Percentiles rank a stretch among this genome's conserved stretches.
Evolutionary conservation across 2,329 filamentous ascomycete species (phyloP).

Genomic region (Colletotrichum sp.): DNA sequence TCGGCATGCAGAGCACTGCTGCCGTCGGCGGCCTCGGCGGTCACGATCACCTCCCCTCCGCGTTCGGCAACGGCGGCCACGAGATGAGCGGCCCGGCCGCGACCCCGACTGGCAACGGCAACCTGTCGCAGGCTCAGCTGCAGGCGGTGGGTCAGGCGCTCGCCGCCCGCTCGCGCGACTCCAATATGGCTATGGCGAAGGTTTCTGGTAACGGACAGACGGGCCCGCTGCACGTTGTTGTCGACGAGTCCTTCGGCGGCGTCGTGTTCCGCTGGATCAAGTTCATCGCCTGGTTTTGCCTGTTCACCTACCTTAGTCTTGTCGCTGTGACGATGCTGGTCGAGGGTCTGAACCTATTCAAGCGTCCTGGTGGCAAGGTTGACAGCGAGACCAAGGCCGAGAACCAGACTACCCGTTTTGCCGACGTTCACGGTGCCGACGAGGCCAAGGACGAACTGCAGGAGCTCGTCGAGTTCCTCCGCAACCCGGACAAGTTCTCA

Average conservation of each 20-base stretch:
- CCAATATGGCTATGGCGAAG: slow-evolving; percentile 63
- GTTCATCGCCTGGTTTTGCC: slow-evolving; percentile 79
- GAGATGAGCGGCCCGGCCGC: slow-evolving; percentile 24
- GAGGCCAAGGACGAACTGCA: slow-evolving; percentile 98
- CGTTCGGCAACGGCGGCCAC: slow-evolving; percentile 26
- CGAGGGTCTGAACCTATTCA: slow-evolving; percentile 79
- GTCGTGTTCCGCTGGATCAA: slow-evolving; percentile 91
- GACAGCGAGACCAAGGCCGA: slow-evolving; percentile 90
- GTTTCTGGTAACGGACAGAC: slow-evolving; percentile 69
- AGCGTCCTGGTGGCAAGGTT: slow-evolving; percentile 76
- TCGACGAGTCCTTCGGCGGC: slow-evolving; percentile 85
- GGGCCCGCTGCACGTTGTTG: slow-evolving; percentile 91
- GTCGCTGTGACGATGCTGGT: slow-evolving; percentile 82
- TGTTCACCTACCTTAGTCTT: slow-evolving; percentile 80
- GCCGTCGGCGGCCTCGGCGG: slow-evolving; percentile 11
- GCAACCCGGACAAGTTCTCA: slow-evolving; percentile 91
- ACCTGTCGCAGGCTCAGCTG: slow-evolving; percentile 65
- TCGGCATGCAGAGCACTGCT: slow-evolving; percentile 48
- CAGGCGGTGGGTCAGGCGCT: slow-evolving; percentile 85
- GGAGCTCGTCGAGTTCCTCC: slow-evolving; percentile 94
- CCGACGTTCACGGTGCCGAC: slow-evolving; percentile 94
- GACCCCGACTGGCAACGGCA: slow-evolving; percentile 35
- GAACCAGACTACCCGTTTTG: slow-evolving; percentile 88
- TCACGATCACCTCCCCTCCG: slow-evolving; percentile 9
- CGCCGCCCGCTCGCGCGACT: slow-evolving; percentile 72